Evolutionary conservation across 768 basidiomycete genomes (phyloP).

Genomic region (Serpula lacrymans): DNA sequence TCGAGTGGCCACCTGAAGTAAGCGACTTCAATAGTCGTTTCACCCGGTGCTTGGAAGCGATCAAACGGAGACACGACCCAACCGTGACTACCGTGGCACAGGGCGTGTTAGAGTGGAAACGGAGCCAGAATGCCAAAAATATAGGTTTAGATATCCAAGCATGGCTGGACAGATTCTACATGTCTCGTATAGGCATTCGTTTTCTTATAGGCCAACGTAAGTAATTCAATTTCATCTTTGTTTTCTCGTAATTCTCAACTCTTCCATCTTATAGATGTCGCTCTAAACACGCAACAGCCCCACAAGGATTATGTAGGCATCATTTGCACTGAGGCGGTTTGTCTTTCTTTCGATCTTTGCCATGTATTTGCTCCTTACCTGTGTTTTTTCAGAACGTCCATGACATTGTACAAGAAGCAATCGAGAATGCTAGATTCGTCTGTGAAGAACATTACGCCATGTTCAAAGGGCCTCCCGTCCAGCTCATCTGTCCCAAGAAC

Average conservation of each 20-base stretch:
- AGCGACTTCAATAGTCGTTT: conserved; percentile 91
- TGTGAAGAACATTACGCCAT: conserved; percentile 97
- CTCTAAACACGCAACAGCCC: conserved; percentile 86
- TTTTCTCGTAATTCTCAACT: conserved; percentile 2
- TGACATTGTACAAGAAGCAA: conserved; percentile 97
- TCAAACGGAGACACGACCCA: conserved; percentile 95
- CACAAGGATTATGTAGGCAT: conserved; percentile 95
- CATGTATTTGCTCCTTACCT: conserved; percentile 3
- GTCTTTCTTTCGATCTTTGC: conserved; percentile 24
- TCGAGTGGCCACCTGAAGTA: conserved; percentile 88
- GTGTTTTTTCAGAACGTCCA: conserved; percentile 68
- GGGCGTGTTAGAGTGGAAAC: conserved; percentile 96
- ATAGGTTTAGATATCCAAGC: conserved; percentile 89
- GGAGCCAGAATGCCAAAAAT: conserved; percentile 58
- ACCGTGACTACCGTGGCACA: conserved; percentile 97
- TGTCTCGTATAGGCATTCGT: conserved; percentile 93
- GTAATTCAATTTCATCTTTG: conserved; percentile 23
- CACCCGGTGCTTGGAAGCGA: conserved; percentile 67
- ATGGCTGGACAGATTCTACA: conserved; percentile 96
- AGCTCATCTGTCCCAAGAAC: conserved; percentile 88
- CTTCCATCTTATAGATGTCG: conserved; percentile 62
- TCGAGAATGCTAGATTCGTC: conserved; percentile 92
- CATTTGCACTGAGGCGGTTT: conserved; percentile 87
- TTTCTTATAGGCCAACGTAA: conserved; percentile 95
- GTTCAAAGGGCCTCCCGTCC: conserved; percentile 94